Evolutionary conservation across 2,329 filamentous ascomycete species (phyloP).

Genomic region (Claviceps fusiformis): DNA sequence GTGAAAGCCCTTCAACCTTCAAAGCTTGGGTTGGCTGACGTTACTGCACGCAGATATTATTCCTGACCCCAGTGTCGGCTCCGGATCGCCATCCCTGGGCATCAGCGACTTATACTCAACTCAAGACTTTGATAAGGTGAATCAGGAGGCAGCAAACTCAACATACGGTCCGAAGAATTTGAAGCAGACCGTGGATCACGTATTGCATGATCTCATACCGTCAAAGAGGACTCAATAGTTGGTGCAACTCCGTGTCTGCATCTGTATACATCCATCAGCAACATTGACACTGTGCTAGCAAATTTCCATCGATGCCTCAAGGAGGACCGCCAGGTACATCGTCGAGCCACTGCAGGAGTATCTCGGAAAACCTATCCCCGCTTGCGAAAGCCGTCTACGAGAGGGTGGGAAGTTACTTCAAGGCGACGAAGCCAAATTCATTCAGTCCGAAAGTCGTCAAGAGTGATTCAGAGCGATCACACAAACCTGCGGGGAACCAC

Average conservation of each 20-base stretch:
- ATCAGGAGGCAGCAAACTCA: conserved; percentile 50
- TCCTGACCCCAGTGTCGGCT: conserved; percentile 48
- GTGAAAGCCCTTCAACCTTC: not conserved
- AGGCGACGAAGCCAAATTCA: conserved; percentile 21
- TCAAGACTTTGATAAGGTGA: conserved; percentile 52
- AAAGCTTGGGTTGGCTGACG: not conserved
- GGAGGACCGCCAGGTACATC: conserved; percentile 6
- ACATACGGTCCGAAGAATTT: conserved; percentile 49
- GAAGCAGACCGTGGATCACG: conserved; percentile 58
- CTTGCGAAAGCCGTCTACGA: conserved; percentile 30
- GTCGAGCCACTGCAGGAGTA: conserved; percentile 12
- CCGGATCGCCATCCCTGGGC: conserved; percentile 36
- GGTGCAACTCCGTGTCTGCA: conserved; percentile 11
- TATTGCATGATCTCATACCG: conserved; percentile 60
- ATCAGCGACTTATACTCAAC: conserved; percentile 37
- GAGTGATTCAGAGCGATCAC: conserved; percentile 18
- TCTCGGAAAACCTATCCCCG: conserved; percentile 33
- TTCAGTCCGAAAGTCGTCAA: conserved; percentile 20
- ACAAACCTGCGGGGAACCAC: conserved; percentile 10
- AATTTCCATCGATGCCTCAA: conserved; percentile 30
- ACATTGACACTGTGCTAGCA: conserved; percentile 23
- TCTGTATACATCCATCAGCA: not conserved
- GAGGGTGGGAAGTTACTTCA: conserved; percentile 26
- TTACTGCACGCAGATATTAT: conserved; percentile 40
- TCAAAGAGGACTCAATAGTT: conserved; percentile 60